phyloP scores from a whole-genome alignment of 495 filamentous ascomycete genomes.

The Cryomyces minteri region DNA sequence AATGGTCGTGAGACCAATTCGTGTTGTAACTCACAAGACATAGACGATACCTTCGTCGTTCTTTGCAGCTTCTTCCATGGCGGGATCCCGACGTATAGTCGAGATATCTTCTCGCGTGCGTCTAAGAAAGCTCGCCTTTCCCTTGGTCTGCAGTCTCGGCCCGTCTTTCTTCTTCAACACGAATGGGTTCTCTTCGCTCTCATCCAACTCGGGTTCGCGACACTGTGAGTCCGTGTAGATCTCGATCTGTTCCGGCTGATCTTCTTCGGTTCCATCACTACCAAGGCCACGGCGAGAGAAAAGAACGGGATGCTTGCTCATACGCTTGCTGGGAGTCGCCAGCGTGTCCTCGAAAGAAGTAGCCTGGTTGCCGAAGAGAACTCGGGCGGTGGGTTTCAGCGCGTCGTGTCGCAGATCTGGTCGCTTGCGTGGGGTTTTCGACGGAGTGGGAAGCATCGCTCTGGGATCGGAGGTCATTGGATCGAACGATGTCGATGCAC shows the following conservation, averaged over 20 bases:
- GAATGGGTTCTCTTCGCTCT: constrained; percentile 58
- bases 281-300: background rate
- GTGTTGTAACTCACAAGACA: constrained; percentile 51
- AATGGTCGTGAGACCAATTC: background rate
- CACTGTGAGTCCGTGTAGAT: constrained; percentile 88
- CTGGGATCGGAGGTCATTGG: constrained; percentile 5
- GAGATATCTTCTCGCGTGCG: constrained; percentile 1
- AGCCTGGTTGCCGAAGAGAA: constrained; percentile 42
- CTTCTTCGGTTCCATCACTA: no score
- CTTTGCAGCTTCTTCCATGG: constrained; percentile 40
- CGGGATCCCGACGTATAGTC: constrained; percentile 28
- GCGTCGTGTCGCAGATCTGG: constrained; percentile 32
- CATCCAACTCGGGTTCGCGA: constrained; percentile 54
- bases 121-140: constrained; percentile 14
- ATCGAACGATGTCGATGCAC: constrained; percentile 7
- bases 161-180: constrained; percentile 6
- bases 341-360: constrained; percentile 33
- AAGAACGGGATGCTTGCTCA: constrained; percentile 1
- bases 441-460: constrained; percentile 66
- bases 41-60: constrained; percentile 67
- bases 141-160: constrained; percentile 11
- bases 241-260: constrained; percentile 29
- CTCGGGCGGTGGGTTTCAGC: constrained; percentile 48
- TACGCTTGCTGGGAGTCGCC: constrained; percentile 40
- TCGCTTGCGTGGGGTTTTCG: constrained; percentile 71